These are phyloP conservation scores for Pleurotus tuber-regium DNA, from an alignment of 768 basidiomycete genomes.

Conservation along the genomic window DNA sequence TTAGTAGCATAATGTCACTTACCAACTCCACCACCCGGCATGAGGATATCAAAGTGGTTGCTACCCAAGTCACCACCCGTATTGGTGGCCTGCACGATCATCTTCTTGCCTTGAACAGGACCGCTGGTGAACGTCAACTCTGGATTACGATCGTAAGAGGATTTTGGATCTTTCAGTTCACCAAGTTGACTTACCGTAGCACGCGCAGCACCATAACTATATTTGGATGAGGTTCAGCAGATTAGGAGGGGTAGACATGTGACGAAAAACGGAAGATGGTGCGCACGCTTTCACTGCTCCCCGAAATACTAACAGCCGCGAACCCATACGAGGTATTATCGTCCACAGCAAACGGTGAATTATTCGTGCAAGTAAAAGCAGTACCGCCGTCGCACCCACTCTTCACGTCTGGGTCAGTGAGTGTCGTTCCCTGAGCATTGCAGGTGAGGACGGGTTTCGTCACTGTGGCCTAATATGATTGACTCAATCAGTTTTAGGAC, in stretches of 20 bases:
- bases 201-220: conserved; percentile 6
- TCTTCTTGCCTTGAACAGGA: conserved; percentile 6
- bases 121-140: conserved; percentile 8
- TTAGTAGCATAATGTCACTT: too few species aligned
- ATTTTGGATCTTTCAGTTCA: too few species aligned
- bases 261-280: too few species aligned
- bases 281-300: conserved; percentile 6
- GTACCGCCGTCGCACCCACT: conserved; percentile 6
- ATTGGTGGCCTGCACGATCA: conserved; percentile 7
- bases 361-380: conserved; percentile 4
- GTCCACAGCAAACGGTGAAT: conserved; percentile 6
- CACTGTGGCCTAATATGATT: not conserved
- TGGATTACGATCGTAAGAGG: not conserved
- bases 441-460: conserved; percentile 5
- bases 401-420: conserved; percentile 5
- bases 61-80: conserved; percentile 4
- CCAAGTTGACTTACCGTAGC: not conserved
- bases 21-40: conserved; percentile 3
- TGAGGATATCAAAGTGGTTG: conserved; percentile 9
- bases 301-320: conserved; percentile 7
- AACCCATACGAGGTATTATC: not conserved
- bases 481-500: not conserved
- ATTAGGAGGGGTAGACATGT: not conserved
- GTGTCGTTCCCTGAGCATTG: conserved; percentile 4
- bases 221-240: not conserved